Conservation (phyloP, 352 stramenopile species). For the Phytophthora fragariaefolia region DNA sequence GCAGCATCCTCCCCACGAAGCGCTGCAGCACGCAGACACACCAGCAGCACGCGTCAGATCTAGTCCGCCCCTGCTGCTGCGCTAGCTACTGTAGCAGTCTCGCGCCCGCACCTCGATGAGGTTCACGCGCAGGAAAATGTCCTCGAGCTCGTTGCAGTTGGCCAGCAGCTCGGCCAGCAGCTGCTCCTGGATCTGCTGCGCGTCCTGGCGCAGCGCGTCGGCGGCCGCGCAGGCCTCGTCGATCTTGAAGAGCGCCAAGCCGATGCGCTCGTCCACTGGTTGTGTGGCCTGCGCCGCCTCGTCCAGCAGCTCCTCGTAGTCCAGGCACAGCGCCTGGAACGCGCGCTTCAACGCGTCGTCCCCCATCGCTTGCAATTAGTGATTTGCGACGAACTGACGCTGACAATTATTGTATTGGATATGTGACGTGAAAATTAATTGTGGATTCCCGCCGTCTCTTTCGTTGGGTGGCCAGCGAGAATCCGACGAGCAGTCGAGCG, state of each 20-base stretch:
- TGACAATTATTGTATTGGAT: too few species aligned
- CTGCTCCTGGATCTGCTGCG: constrained; percentile 51
- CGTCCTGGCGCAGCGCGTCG: constrained; percentile 60
- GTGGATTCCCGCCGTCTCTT: too few species aligned
- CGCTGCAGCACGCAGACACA: constrained; percentile 38
- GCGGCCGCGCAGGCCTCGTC: constrained; percentile 68
- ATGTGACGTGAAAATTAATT: background rate
- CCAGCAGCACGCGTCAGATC: background rate
- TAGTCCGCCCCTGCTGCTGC: background rate
- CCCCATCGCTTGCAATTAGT: constrained; percentile 21
- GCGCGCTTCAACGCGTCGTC: constrained; percentile 48
- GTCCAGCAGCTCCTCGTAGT: constrained; percentile 79
- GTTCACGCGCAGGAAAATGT: constrained; percentile 79
- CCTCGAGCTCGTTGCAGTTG: constrained; percentile 80
- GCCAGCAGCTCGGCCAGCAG: constrained; percentile 62
- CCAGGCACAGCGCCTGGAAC: constrained; percentile 61
- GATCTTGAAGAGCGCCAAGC: constrained; percentile 83
- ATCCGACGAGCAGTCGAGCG: too few species aligned
- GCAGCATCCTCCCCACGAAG: constrained; percentile 64
- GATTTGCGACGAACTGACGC: too few species aligned
- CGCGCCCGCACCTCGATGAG: constrained; percentile 64
- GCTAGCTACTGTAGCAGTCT: background rate
- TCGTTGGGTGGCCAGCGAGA: too few species aligned
- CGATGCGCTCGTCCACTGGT: constrained; percentile 72
- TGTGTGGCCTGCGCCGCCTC: constrained; percentile 62